Base-by-base conservation (phyloP, 257 asterid genomes). In the Scutellaria barbata region DNA sequence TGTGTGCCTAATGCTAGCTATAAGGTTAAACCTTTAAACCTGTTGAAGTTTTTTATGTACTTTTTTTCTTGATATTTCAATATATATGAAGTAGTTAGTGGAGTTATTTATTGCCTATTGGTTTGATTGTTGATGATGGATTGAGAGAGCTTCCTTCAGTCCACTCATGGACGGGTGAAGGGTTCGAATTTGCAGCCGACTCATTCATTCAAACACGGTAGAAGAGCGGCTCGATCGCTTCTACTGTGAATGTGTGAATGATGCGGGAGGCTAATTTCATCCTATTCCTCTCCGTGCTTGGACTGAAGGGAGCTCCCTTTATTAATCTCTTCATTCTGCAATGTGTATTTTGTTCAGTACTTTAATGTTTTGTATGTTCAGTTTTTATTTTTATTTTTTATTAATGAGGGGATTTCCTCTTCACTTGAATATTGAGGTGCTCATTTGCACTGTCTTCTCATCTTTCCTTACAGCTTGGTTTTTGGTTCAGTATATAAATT, bases 241-340 rank as follows among this genome's bases (percentile, higher is more conserved):
- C 90, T 85, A 85, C 69, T 63, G 83, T 57, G 90, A 83, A 81
- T 83, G 96, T 6, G 88, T 84, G 95, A 86, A 90, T 90, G 96
- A 87, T 78, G 84, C 96, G 89, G 92, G 90, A 85, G 88, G 65
- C 77, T 45, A 84, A 82, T 86, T 87, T 84, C 92, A 73, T 8
- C 88, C 84, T 76, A 73, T 72, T 78, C 85, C 80, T 84, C 71
- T 83, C 92, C 75, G 18, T 81, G 87, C 82, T 86, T 87, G 96
- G 96, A 89, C 96, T 89, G 96, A 89, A 89, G 96, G 96, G 96
- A 89, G 96, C 96, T 90, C 95, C 95, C 95, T 63, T 69, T 70
- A 25, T 56, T 63, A 18, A 9, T 69, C 59, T 69, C 60, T 51
- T 14, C 57, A 48, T 22, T 73, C 9, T 35, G 45, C 10, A 7